phyloP scores from a whole-genome alignment of 1,284 basidiomycete genomes.

The Vanrija sp. region DNA sequence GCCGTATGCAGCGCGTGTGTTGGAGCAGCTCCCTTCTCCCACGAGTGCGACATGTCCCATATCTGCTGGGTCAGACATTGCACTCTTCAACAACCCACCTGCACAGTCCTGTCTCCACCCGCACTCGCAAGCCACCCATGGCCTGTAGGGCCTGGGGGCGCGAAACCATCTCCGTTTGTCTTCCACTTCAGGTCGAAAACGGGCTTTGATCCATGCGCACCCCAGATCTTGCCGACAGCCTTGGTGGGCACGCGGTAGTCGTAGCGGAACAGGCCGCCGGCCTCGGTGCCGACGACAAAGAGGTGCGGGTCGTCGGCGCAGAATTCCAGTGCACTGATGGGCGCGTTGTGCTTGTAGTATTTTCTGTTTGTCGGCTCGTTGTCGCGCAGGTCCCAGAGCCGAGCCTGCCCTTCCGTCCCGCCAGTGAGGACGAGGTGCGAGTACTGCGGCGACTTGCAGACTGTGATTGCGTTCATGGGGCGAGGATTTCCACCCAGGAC shows the following conservation, averaged over 20 bases:
- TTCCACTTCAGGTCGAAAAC: conserved; percentile 76
- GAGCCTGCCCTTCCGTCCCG: conserved; percentile 74
- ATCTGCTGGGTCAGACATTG: conserved; percentile 55
- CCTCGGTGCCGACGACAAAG: conserved; percentile 72
- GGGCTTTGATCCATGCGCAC: conserved; percentile 68
- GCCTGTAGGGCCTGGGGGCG: conserved; percentile 46
- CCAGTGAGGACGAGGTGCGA: conserved; percentile 71
- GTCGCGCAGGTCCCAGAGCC: conserved; percentile 77
- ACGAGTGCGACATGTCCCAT: conserved; percentile 66
- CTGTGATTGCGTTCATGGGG: conserved; percentile 63
- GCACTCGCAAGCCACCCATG: conserved; percentile 78
- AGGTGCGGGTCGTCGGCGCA: conserved; percentile 66
- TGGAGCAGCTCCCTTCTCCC: conserved; percentile 53
- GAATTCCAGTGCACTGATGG: conserved; percentile 68
- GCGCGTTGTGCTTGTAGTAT: conserved; percentile 63
- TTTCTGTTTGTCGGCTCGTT: conserved; percentile 64
- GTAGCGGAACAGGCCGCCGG: conserved; percentile 65
- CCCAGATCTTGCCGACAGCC: conserved; percentile 63
- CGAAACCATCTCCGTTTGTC: conserved; percentile 30
- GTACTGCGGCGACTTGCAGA: conserved; percentile 59
- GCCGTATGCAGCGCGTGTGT: conserved; percentile 71
- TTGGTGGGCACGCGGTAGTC: conserved; percentile 67
- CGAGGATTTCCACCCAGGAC: conserved; percentile 66
- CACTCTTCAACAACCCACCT: conserved; percentile 52
- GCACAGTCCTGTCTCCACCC: conserved; percentile 74